Base-by-base conservation (phyloP, 257 asterid genomes). In the Ophiorrhiza pumila region DNA sequence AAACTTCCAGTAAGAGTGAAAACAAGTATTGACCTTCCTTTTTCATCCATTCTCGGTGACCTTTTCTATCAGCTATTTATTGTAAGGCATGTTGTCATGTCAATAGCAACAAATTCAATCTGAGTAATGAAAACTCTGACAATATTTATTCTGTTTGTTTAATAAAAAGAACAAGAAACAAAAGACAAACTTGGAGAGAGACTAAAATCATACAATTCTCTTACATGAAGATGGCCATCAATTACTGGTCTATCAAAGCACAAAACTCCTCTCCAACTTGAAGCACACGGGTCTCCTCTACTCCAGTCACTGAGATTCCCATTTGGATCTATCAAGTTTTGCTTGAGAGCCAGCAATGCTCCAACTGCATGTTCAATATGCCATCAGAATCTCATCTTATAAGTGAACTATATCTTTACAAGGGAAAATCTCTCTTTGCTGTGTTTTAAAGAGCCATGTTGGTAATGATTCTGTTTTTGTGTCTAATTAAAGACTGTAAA, bases 241-340 rank as follows among this genome's bases (percentile, higher is more conserved):
- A 45, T 79, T 59, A 80, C 76, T 32, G 96, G 78, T 47, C 58
- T 42, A 75, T 90, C 86, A 74, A 81, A 68, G 89, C 98, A 94
- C 59, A 74, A 31, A 62, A 91, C 67, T 78, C 96, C 96, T 0
- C 80, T 83, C 98, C 98, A 94, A 45, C 84, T 86, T 39, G 97
- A 87, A 57, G 57, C 76, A 77, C 98, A 94, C 27, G 98, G 98
- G 84, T 94, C 98, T 65, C 93, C 94, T 49, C 74, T 76, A 22
- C 75, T 81, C 98, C 98, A 94, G 64, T 74, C 78, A 10, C 65
- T 81, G 71, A 94, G 98, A 77, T 79, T 62, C 27, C 83, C 68
- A 74, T 56, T 74, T 29, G 87, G 95, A 78, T 94, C 98, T 17
- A 62, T 75, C 86, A 94, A 84, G 67, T 85, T 81, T 62, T 37